These are phyloP conservation scores for Millerozyma acaciae DNA, from an alignment of 805 yeast genomes.

Conservation along the genomic window DNA sequence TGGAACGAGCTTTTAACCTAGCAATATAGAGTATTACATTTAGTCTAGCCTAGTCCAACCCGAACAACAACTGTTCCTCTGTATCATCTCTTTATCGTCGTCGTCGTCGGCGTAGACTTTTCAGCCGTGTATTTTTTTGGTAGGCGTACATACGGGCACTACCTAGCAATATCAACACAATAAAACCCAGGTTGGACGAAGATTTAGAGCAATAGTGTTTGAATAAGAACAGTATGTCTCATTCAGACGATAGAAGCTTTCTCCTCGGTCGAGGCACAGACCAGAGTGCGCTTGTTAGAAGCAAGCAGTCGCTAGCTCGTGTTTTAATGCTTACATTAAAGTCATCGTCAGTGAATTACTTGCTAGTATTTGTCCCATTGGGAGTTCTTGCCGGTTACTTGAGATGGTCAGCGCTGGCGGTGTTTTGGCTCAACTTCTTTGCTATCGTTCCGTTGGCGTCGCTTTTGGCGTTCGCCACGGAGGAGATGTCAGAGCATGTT, in stretches of 20 bases:
- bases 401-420: constrained; percentile 48
- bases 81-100: too few species aligned
- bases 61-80: too few species aligned
- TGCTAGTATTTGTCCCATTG: constrained; percentile 82
- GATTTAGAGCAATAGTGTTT: too few species aligned
- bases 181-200: too few species aligned
- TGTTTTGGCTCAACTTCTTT: constrained; percentile 74
- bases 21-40: too few species aligned
- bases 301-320: constrained; percentile 8
- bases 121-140: too few species aligned
- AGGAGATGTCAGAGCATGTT: constrained; percentile 79
- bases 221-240: too few species aligned
- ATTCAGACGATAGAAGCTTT: constrained; percentile 8
- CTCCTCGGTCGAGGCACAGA: constrained; percentile 8
- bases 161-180: too few species aligned
- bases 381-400: constrained; percentile 73
- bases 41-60: too few species aligned
- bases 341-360: constrained; percentile 70
- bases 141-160: too few species aligned
- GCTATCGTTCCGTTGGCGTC: constrained; percentile 94
- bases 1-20: constrained; percentile 50
- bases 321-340: constrained; percentile 27
- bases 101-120: too few species aligned
- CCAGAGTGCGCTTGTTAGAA: neutral
- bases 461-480: constrained; percentile 87